Percentiles rank a stretch among this genome's conserved stretches.
Conservation (phyloP, 805 yeast genomes). For the Candida orba region DNA sequence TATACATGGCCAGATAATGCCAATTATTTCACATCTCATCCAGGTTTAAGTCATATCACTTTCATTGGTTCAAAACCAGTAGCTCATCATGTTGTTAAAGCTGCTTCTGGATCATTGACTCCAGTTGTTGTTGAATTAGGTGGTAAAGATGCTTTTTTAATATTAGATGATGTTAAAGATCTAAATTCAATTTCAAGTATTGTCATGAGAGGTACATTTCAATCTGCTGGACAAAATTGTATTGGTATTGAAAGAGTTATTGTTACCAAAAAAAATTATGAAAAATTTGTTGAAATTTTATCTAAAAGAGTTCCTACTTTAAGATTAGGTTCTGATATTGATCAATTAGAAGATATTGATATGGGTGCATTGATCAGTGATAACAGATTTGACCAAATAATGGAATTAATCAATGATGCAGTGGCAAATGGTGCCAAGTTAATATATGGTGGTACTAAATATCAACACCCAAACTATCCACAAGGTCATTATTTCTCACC, state of each 20-base stretch:
- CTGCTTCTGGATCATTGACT: constrained; percentile 81
- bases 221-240: constrained; percentile 96
- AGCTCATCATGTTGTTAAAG: constrained; percentile 77
- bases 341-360: constrained; percentile 83
- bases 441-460: constrained; percentile 74
- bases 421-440: constrained; percentile 75
- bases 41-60: constrained; percentile 78
- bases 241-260: constrained; percentile 95
- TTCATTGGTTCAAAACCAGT: constrained; percentile 95
- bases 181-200: constrained; percentile 59
- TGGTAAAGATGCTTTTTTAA: constrained; percentile 89
- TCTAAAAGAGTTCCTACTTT: constrained; percentile 49
- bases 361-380: constrained; percentile 94
- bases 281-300: constrained; percentile 49
- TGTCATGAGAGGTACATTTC: constrained; percentile 91
- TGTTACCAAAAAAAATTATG: constrained; percentile 66
- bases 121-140: constrained; percentile 96
- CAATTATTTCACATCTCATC: constrained; percentile 77
- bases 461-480: constrained; percentile 85
- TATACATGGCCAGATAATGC: constrained; percentile 89
- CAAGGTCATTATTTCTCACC: constrained; percentile 93
- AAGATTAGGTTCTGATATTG: constrained; percentile 86
- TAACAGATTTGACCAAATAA: constrained; percentile 62
- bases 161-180: constrained; percentile 71
- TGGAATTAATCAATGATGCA: constrained; percentile 63